These are phyloP conservation scores for Tulasnella sp. DNA, from an alignment of 768 basidiomycete genomes.

Conservation along the genomic window DNA sequence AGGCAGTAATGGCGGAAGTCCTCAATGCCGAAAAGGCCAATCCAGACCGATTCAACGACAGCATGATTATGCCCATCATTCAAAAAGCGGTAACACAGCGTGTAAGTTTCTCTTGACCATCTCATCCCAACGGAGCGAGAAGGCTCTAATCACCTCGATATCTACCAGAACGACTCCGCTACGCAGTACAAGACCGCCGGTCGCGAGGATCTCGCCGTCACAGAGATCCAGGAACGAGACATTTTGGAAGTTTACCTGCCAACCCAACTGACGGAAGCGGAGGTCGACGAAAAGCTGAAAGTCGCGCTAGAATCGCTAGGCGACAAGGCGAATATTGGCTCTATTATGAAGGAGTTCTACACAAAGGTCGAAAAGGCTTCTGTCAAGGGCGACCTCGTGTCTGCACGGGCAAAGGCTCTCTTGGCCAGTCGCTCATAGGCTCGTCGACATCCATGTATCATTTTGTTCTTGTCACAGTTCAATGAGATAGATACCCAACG, in stretches of 20 bases:
- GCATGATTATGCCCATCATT: conserved; percentile 13
- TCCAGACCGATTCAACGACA: conserved; percentile 7
- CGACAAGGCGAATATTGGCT: neutral
- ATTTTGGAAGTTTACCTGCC: conserved; percentile 19
- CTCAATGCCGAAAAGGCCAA: conserved; percentile 21
- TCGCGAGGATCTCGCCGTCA: conserved; percentile 19
- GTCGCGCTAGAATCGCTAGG: neutral
- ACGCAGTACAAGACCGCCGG: conserved; percentile 8
- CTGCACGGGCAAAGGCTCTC: neutral
- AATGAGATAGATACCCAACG: too few species aligned
- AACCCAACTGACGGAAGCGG: conserved; percentile 15
- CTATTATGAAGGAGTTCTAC: conserved; percentile 2
- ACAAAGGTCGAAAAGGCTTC: neutral
- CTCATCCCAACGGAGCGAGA: neutral
- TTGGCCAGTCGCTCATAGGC: neutral
- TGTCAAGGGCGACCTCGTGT: neutral
- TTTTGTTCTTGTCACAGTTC: too few species aligned
- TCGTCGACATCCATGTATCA: neutral
- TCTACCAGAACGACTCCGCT: conserved; percentile 14
- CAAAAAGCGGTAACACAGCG: conserved; percentile 16
- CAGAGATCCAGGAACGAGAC: conserved; percentile 13
- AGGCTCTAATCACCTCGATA: neutral
- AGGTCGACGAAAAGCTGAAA: conserved; percentile 18
- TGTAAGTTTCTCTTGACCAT: neutral
- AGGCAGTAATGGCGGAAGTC: conserved; percentile 21